Base-by-base conservation (phyloP, 2,329 filamentous ascomycete genomes). In the Ophiostoma sp. region DNA sequence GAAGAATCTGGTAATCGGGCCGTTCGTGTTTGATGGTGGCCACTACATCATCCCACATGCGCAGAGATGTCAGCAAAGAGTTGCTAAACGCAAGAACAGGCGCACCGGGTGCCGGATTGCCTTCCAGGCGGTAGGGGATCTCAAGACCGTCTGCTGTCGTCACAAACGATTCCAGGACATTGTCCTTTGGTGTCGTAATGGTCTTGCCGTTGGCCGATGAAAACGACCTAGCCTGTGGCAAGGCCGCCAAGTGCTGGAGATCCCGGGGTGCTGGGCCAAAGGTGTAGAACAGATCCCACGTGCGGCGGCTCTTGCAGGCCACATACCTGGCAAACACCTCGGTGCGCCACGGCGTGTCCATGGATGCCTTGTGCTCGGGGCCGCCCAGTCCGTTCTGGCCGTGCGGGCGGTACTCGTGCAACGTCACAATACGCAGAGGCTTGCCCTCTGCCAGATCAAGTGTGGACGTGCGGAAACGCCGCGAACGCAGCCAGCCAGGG, bases 41-140 rank as follows among this genome's bases (percentile, higher is more conserved):
- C 0, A 95, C 80, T 71, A 96, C 87, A 1, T 83, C 83, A 75
- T 95, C 90, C 93, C 93, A 96, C 85, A 96, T 95, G 77, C 86
- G 83, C 73, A 90, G 84, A 67, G 89, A 88, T 2, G 91, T 92
- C 8, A 96, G 85, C 67, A 96, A 89, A 0, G 90, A 94, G 82
- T 96, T 96, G 79, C 85, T 85, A 74, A 94, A 90, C 27, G 92
- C 88, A 13, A 96, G 83, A 0, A 90, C 85, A 0, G 92, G 92
- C 0, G 92, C 90, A 27, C 85, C 77, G 0, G 88, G 86, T 41
- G 88, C 83, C 0, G 86, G 76, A 73, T 86, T 90, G 69, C 93
- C 93, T 78, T 95, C 91, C 1, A 96, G 84, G 17, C 88, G 85
- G 79, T 92, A 96, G 0, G 88, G 87, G 17, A 96, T 84, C 2